These are phyloP conservation scores for Daucus carota DNA, from an alignment of 129 eudicot species.

Conservation along the genomic window DH1_v3.0 NC_030389.2:3170501-3171000, in stretches of 20 bases:
- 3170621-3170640: not conserved
- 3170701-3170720: too few relatives aligned
- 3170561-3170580: not conserved
- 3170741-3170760: too few relatives aligned
- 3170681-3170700: too few relatives aligned
- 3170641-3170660: too few relatives aligned
- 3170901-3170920: slow-evolving; percentile 19
- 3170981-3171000: slow-evolving; percentile 18
- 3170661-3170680: too few relatives aligned
- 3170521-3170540: slow-evolving; percentile 4
- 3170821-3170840: too few relatives aligned
- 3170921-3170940: slow-evolving; percentile 47
- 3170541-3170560: not conserved
- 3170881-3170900: slow-evolving; percentile 21
- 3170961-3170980: slow-evolving; percentile 26
- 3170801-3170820: too few relatives aligned
- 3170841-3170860: too few relatives aligned
- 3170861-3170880: slow-evolving; percentile 21
- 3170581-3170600: not conserved
- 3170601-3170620: slow-evolving; percentile 3
- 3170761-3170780: too few relatives aligned
- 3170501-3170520: slow-evolving; percentile 14
- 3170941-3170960: slow-evolving; percentile 49
- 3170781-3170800: too few relatives aligned
- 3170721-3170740: too few relatives aligned